These are phyloP conservation scores for Fusarium devonianum DNA, from an alignment of 2,329 filamentous ascomycete species.

Conservation along the genomic window DNA sequence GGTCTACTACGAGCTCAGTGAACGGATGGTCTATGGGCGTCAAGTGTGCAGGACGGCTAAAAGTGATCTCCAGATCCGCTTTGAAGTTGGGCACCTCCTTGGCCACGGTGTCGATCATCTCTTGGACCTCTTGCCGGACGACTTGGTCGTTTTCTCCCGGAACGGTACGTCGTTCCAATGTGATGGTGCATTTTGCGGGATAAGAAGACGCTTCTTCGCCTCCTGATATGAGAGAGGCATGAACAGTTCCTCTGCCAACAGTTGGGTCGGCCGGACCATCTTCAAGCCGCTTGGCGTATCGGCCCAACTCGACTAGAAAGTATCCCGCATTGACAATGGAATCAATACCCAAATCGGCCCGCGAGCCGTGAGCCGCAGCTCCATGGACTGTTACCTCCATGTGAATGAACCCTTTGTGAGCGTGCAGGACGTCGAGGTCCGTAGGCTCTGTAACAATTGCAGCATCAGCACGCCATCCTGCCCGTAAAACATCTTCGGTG, in stretches of 20 bases:
- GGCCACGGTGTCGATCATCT: slow-evolving; percentile 46
- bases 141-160: slow-evolving; percentile 50
- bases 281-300: slow-evolving; percentile 48
- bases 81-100: slow-evolving; percentile 48
- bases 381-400: slow-evolving; percentile 53
- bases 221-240: slow-evolving; percentile 57
- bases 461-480: slow-evolving; percentile 61
- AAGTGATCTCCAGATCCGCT: slow-evolving; percentile 50
- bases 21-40: slow-evolving; percentile 52
- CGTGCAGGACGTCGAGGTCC: slow-evolving; percentile 49
- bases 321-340: slow-evolving; percentile 57
- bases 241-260: slow-evolving; percentile 52
- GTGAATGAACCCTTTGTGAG: slow-evolving; percentile 61
- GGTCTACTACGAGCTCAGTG: slow-evolving; percentile 42
- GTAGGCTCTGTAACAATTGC: slow-evolving; percentile 60
- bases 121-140: slow-evolving; percentile 49
- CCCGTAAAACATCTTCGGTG: slow-evolving; percentile 57
- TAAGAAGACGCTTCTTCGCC: slow-evolving; percentile 62
- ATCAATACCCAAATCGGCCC: slow-evolving; percentile 55
- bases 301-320: slow-evolving; percentile 55
- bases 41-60: slow-evolving; percentile 53
- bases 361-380: slow-evolving; percentile 53
- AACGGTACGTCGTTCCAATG: slow-evolving; percentile 58
- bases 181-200: slow-evolving; percentile 56
- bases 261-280: slow-evolving; percentile 41